Conservation (phyloP, 148 eudicot species). For the Vaccinium corymbosum region DNA sequence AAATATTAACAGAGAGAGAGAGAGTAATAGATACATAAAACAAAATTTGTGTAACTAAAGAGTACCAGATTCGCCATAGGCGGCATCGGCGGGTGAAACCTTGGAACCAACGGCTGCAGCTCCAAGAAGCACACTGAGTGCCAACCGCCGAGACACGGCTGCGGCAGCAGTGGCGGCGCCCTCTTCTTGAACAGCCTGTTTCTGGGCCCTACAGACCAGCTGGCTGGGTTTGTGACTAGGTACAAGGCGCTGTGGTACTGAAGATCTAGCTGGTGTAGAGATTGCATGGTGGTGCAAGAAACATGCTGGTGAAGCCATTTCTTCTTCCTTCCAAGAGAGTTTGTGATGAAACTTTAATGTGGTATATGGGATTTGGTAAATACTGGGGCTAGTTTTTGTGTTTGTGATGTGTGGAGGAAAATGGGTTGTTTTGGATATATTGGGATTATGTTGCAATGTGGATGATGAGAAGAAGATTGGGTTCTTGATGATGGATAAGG, state of each 20-base stretch:
- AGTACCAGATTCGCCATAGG: constrained; percentile 96
- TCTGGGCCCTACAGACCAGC: constrained; percentile 66
- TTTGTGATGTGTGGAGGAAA: constrained; percentile 18
- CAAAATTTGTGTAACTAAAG: too few relatives aligned
- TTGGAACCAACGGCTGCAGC: constrained; percentile 85
- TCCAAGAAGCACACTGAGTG: constrained; percentile 76
- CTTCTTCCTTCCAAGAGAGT: not conserved
- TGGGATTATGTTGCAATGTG: not conserved
- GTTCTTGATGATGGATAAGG: constrained; percentile 51
- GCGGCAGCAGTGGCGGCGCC: constrained; percentile 15
- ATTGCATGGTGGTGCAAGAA: constrained; percentile 86
- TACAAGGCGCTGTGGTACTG: constrained; percentile 28
- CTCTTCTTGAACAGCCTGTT: constrained; percentile 37
- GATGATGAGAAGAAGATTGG: constrained; percentile 46
- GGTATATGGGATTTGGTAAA: not conserved
- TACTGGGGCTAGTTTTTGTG: not conserved
- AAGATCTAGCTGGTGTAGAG: constrained; percentile 41
- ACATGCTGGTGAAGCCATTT: constrained; percentile 84
- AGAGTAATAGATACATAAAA: too few relatives aligned
- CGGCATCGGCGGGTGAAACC: constrained; percentile 95
- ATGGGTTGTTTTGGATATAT: constrained; percentile 20
- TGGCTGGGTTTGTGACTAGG: constrained; percentile 42
- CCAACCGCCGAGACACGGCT: constrained; percentile 64
- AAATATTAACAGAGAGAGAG: too few relatives aligned
- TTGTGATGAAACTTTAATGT: not conserved